These are phyloP conservation scores for Diplogelasinospora grovesii DNA, from an alignment of 495 filamentous ascomycete species.

Conservation along the genomic window DNA sequence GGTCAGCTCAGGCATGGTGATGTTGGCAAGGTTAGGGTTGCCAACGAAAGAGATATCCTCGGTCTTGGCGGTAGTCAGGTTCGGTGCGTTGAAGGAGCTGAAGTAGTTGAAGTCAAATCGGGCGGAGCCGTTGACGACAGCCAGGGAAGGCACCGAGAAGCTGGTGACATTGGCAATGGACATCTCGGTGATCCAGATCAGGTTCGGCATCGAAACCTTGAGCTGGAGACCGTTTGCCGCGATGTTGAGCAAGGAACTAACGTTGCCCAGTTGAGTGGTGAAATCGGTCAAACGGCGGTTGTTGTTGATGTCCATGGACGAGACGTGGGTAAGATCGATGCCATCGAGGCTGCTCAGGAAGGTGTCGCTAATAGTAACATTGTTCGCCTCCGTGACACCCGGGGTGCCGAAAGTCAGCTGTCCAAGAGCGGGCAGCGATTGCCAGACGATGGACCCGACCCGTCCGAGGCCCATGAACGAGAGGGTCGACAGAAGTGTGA, in stretches of 20 bases:
- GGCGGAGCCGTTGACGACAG: conserved; percentile 67
- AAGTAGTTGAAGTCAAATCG: conserved; percentile 80
- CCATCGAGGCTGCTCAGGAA: conserved; percentile 65
- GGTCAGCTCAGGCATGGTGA: conserved; percentile 62
- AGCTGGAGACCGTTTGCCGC: conserved; percentile 57
- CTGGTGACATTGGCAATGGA: conserved; percentile 78
- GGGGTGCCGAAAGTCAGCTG: conserved; percentile 55
- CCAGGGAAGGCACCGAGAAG: conserved; percentile 70
- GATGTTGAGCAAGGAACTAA: conserved; percentile 58
- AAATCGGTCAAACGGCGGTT: conserved; percentile 64
- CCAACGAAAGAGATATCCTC: conserved; percentile 73
- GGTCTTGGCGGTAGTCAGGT: conserved; percentile 62
- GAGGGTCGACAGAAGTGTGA: conserved; percentile 60
- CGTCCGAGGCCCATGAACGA: conserved; percentile 53
- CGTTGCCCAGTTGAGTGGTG: conserved; percentile 63
- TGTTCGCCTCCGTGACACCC: conserved; percentile 56
- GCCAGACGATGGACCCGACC: conserved; percentile 62
- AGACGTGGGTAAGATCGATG: conserved; percentile 62
- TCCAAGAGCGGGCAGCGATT: conserved; percentile 65
- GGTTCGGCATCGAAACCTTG: conserved; percentile 61
- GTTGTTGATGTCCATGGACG: conserved; percentile 69
- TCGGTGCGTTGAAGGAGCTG: conserved; percentile 59
- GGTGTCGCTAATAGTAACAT: conserved; percentile 76
- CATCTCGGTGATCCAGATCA: conserved; percentile 73
- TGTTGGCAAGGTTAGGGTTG: conserved; percentile 69